Evolutionary conservation across 2,329 filamentous ascomycete species (phyloP).

Genomic region (Harringtonia lauricola): DNA sequence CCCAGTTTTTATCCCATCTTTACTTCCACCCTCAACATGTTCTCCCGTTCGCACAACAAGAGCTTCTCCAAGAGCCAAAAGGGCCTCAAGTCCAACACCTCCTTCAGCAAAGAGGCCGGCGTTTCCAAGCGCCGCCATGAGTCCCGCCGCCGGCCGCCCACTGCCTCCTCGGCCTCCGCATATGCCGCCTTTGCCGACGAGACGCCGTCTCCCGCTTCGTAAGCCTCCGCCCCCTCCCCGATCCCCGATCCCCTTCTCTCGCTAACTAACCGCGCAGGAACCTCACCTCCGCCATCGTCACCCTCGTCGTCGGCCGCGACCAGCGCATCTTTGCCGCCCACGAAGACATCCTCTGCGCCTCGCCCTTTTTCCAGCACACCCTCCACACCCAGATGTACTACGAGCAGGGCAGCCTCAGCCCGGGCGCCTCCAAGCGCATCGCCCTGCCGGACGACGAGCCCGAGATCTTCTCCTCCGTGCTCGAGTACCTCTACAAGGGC

Average conservation of each 20-base stretch:
- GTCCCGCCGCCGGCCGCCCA: constrained; percentile 36
- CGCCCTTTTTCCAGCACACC: constrained; percentile 64
- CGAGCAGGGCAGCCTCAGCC: constrained; percentile 22
- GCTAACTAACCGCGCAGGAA: constrained; percentile 27
- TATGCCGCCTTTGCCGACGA: constrained; percentile 15
- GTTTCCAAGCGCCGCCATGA: constrained; percentile 37
- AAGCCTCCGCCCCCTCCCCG: constrained; percentile 28
- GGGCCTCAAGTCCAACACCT: constrained; percentile 36
- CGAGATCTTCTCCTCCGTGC: constrained; percentile 79
- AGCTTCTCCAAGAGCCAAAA: constrained; percentile 44
- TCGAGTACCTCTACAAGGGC: constrained; percentile 89
- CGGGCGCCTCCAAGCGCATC: constrained; percentile 48
- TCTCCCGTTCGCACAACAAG: constrained; percentile 33
- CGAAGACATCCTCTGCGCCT: constrained; percentile 69
- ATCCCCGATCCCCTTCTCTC: neutral
- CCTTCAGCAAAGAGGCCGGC: constrained; percentile 42
- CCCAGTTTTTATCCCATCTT: neutral
- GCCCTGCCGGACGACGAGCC: constrained; percentile 76
- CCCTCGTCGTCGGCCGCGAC: constrained; percentile 67
- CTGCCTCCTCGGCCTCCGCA: constrained; percentile 31
- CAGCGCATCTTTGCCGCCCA: constrained; percentile 86
- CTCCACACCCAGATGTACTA: constrained; percentile 50
- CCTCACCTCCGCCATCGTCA: constrained; percentile 61
- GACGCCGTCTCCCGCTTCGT: constrained; percentile 11
- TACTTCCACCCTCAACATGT: constrained; percentile 25